These are phyloP conservation scores for Leishmania aethiopica DNA, from an alignment of 208 protist species.

Conservation along the genomic window DNA sequence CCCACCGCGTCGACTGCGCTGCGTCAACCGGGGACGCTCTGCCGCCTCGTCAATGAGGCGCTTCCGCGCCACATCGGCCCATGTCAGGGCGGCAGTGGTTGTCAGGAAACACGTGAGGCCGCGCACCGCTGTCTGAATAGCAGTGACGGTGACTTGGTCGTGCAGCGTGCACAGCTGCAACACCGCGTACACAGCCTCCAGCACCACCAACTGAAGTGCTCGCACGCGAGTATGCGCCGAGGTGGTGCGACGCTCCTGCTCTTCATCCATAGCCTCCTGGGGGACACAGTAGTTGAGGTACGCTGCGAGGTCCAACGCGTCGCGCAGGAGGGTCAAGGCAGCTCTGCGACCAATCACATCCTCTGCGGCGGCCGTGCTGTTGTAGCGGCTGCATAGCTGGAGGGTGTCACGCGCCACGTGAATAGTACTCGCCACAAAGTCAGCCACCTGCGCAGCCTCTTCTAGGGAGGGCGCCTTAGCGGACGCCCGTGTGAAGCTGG, in stretches of 20 bases:
- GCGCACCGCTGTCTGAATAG: constrained; percentile 54
- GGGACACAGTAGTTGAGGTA: constrained; percentile 65
- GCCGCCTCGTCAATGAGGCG: constrained; percentile 24
- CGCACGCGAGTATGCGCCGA: constrained; percentile 64
- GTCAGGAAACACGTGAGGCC: constrained; percentile 79
- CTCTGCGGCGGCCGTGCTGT: constrained; percentile 27
- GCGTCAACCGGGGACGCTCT: constrained; percentile 14
- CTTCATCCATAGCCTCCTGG: constrained; percentile 60
- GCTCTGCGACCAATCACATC: constrained; percentile 41
- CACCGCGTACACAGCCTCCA: constrained; percentile 59
- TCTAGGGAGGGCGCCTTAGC: neutral
- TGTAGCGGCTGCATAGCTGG: constrained; percentile 41
- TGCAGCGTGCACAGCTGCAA: constrained; percentile 57
- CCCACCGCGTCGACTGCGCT: neutral
- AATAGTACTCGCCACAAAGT: constrained; percentile 73
- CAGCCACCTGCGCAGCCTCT: constrained; percentile 45
- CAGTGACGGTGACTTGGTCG: constrained; percentile 37
- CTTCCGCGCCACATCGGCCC: constrained; percentile 38
- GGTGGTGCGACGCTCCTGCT: constrained; percentile 73
- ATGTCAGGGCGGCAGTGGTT: constrained; percentile 45
- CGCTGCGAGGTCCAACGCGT: constrained; percentile 59
- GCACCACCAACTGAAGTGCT: constrained; percentile 58
- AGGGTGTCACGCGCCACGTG: constrained; percentile 60
- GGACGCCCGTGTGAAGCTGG: constrained; percentile 19
- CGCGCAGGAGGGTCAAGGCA: constrained; percentile 52